These are phyloP conservation scores for Bruguiera sexangula DNA, from an alignment of 345 rosid species.

Conservation along the genomic window DNA sequence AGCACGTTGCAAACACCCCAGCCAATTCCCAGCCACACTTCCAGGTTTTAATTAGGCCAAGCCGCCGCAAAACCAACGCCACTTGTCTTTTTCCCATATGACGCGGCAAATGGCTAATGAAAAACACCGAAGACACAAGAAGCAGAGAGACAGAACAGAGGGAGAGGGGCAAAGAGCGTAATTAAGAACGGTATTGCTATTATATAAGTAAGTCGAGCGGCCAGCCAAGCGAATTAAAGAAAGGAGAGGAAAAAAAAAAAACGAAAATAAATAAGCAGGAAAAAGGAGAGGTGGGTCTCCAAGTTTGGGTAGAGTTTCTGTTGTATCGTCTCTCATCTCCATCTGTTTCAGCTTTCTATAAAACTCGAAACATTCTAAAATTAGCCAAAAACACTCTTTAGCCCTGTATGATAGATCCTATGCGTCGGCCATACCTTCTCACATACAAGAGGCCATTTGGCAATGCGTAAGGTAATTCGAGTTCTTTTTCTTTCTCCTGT, in stretches of 20 bases:
- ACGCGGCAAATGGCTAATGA: constrained; percentile 19
- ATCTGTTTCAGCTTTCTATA: constrained; percentile 21
- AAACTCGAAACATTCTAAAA: constrained; percentile 12
- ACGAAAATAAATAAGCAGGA: background rate
- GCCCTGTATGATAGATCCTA: background rate
- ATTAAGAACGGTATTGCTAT: too few relatives aligned
- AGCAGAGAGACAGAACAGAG: background rate
- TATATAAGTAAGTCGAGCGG: background rate
- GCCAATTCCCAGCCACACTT: background rate
- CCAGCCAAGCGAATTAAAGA: background rate
- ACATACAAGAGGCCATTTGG: background rate
- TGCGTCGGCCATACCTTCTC: background rate
- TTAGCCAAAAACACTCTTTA: constrained; percentile 2
- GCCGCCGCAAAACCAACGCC: constrained; percentile 18
- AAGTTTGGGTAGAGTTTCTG: background rate
- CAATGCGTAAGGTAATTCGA: too few relatives aligned
- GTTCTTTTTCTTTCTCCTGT: background rate
- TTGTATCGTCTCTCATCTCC: constrained; percentile 13
- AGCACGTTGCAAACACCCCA: background rate
- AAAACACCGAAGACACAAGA: background rate
- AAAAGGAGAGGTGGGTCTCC: background rate
- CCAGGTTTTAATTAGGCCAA: background rate
- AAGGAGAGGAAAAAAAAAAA: background rate
- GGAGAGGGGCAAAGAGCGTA: too few relatives aligned
- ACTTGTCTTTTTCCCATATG: background rate